These are phyloP conservation scores for Fraxinus floribunda DNA, from an alignment of 305 asterid genomes.

Conservation along the genomic window DNA sequence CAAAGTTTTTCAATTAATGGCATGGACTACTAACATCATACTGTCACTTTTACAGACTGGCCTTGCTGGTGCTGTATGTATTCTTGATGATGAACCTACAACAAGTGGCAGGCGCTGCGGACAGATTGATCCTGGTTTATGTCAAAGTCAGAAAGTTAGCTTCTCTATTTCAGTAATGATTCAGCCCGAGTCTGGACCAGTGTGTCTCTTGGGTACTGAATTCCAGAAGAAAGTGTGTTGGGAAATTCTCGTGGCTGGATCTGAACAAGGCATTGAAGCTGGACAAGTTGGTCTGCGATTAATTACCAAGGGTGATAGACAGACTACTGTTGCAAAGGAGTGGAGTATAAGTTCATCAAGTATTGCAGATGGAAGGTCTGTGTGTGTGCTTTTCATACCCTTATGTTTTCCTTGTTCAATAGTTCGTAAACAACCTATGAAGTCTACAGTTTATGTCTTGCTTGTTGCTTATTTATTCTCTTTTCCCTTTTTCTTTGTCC, in stretches of 20 bases:
- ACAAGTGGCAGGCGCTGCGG: conserved; percentile 95
- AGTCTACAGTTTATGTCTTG: not conserved
- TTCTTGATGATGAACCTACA: conserved; percentile 98
- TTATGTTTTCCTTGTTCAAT: not conserved
- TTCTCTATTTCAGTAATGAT: conserved; percentile 87
- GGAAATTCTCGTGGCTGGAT: conserved; percentile 98
- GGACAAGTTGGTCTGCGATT: conserved; percentile 96
- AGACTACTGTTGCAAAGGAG: conserved; percentile 82
- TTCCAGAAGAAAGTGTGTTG: conserved; percentile 81
- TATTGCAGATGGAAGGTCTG: conserved; percentile 98
- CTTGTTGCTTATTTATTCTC: not conserved
- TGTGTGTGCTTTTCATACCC: conserved; percentile 2
- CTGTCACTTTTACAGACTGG: conserved; percentile 65
- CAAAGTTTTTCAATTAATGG: not conserved
- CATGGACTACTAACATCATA: not conserved
- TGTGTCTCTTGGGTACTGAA: conserved; percentile 95
- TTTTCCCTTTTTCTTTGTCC: not conserved
- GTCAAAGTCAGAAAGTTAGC: conserved; percentile 79
- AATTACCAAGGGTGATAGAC: conserved; percentile 95
- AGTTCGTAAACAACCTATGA: not conserved
- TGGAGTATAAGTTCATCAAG: conserved; percentile 94
- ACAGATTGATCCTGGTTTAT: conserved; percentile 73
- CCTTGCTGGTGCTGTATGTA: conserved; percentile 86
- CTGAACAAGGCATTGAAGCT: conserved; percentile 99
- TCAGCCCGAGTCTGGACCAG: conserved; percentile 98